phyloP scores from a whole-genome alignment of 495 filamentous ascomycete species.

The Recurvomyces mirabilis region DNA sequence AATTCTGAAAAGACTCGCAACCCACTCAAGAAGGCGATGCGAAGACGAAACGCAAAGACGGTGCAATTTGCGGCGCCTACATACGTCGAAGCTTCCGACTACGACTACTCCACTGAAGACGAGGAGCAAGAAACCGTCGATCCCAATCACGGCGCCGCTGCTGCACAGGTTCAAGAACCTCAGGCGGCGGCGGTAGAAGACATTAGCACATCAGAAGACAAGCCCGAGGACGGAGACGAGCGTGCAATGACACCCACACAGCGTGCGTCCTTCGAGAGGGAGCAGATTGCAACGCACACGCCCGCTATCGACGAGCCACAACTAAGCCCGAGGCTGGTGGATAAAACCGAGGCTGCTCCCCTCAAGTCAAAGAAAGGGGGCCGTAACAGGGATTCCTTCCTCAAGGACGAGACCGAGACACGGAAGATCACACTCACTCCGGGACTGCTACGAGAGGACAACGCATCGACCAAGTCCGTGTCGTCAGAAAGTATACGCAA shows the following conservation, averaged over 20 bases:
- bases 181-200: slow-evolving; percentile 22
- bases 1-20: slow-evolving; percentile 81
- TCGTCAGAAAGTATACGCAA: slow-evolving; percentile 18
- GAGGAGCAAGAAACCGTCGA: slow-evolving; percentile 34
- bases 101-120: slow-evolving; percentile 84
- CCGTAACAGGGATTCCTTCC: slow-evolving; percentile 87
- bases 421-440: slow-evolving; percentile 96
- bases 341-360: slow-evolving; percentile 24
- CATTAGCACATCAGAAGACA: slow-evolving; percentile 19
- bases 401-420: slow-evolving; percentile 92
- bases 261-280: slow-evolving; percentile 18
- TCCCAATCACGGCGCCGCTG: neutral
- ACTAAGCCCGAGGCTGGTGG: slow-evolving; percentile 14
- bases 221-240: slow-evolving; percentile 13
- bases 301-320: slow-evolving; percentile 16
- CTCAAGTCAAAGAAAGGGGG: slow-evolving; percentile 69
- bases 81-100: slow-evolving; percentile 81
- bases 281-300: slow-evolving; percentile 15
- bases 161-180: slow-evolving; percentile 21
- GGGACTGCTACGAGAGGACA: slow-evolving; percentile 84
- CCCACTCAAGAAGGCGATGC: slow-evolving; percentile 79
- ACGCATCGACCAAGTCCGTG: slow-evolving; percentile 6
- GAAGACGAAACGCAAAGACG: slow-evolving; percentile 74
- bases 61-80: slow-evolving; percentile 80
- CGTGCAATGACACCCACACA: slow-evolving; percentile 3